phyloP scores from a whole-genome alignment of 1,284 basidiomycete genomes.

The Naganishia sp. region DNA sequence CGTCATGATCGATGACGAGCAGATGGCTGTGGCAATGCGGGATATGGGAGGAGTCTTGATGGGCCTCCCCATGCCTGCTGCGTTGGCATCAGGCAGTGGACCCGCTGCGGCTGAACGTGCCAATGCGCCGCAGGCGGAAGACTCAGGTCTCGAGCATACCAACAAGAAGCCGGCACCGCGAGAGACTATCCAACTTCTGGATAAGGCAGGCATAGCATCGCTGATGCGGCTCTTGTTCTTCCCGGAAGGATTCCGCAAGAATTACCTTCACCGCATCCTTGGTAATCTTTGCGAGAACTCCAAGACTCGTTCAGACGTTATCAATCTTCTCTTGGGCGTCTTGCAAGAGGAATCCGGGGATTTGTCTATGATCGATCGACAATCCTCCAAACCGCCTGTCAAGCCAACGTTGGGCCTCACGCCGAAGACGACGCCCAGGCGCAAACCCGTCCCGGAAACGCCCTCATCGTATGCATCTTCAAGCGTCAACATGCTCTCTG shows the following conservation, averaged over 20 bases:
- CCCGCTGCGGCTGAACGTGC: neutral
- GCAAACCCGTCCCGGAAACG: conserved; percentile 57
- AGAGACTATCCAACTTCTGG: conserved; percentile 91
- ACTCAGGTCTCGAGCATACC: neutral
- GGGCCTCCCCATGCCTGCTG: neutral
- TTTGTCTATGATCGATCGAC: conserved; percentile 75
- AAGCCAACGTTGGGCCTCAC: conserved; percentile 73
- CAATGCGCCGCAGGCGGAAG: neutral
- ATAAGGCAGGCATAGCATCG: conserved; percentile 84
- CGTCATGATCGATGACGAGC: conserved; percentile 79
- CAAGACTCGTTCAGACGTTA: conserved; percentile 85
- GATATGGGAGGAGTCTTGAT: conserved; percentile 56
- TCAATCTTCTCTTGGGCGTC: conserved; percentile 88
- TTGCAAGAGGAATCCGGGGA: conserved; percentile 94
- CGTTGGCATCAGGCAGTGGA: neutral
- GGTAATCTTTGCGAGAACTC: conserved; percentile 94
- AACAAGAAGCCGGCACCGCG: conserved; percentile 56
- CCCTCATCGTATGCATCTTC: conserved; percentile 41
- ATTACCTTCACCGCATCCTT: conserved; percentile 82
- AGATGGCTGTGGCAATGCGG: conserved; percentile 76
- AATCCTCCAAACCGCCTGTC: conserved; percentile 77
- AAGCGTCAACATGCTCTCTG: conserved; percentile 59
- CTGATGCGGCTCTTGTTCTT: conserved; percentile 94
- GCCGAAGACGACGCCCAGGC: conserved; percentile 70
- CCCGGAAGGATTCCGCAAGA: conserved; percentile 86